Evolutionary conservation across 2,329 filamentous ascomycete genomes (phyloP).

Genomic region (Stenocarpella maydis): DNA sequence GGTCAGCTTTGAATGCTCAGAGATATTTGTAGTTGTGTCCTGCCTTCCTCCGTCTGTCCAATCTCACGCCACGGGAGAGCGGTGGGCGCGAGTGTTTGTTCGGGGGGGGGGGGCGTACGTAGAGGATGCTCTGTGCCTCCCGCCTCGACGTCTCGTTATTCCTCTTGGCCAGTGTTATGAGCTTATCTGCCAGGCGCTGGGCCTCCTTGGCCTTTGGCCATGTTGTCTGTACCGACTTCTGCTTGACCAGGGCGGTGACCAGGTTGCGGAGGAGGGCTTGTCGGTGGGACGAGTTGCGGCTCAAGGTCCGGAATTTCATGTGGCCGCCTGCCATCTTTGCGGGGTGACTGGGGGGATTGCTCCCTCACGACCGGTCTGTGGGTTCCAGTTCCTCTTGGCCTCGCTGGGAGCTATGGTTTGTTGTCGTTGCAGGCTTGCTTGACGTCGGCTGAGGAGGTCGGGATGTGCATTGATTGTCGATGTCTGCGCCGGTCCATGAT

Average conservation of each 20-base stretch:
- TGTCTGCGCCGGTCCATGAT: constrained; percentile 13
- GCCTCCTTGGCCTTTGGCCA: constrained; percentile 98
- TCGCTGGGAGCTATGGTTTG: neutral
- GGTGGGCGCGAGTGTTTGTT: constrained; percentile 54
- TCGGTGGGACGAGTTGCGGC: constrained; percentile 85
- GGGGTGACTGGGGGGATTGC: constrained; percentile 2
- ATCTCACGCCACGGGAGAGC: neutral
- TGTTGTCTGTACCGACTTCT: constrained; percentile 94
- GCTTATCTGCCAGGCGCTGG: constrained; percentile 89
- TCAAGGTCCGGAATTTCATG: constrained; percentile 88
- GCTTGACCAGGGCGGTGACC: constrained; percentile 90
- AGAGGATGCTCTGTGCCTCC: constrained; percentile 83
- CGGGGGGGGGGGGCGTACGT: constrained; percentile 74
- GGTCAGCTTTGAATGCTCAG: neutral
- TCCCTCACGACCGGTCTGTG: neutral
- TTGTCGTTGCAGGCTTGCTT: neutral
- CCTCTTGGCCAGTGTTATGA: constrained; percentile 92
- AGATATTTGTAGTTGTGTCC: neutral
- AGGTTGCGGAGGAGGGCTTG: constrained; percentile 94
- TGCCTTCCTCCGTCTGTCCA: neutral
- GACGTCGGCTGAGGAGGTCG: neutral
- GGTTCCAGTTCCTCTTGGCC: neutral
- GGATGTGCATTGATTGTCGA: neutral
- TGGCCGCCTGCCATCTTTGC: constrained; percentile 81
- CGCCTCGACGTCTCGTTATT: constrained; percentile 84